Percentiles rank a stretch among this genome's conserved stretches.
phyloP scores from a whole-genome alignment of 2,329 filamentous ascomycete genomes.

The Zymoseptoria crescenta region DNA sequence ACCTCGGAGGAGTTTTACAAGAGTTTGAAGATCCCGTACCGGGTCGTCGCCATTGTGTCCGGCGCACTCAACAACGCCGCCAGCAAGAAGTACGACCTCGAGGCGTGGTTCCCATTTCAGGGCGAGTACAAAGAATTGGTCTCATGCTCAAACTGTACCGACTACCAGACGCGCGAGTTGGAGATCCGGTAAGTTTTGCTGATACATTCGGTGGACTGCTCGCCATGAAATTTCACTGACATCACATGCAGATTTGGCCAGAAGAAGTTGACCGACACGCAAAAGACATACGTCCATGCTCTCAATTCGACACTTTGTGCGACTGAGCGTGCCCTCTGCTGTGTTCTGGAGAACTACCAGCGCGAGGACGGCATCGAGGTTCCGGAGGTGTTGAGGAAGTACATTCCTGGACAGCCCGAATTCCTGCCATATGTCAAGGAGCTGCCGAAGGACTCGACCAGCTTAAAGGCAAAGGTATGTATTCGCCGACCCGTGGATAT shows the following conservation, averaged over 20 bases:
- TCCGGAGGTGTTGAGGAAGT: slow-evolving; percentile 77
- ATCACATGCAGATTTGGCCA: slow-evolving; percentile 52
- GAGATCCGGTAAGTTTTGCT: slow-evolving; percentile 61
- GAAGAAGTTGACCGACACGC: slow-evolving; percentile 75
- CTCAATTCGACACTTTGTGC: slow-evolving; percentile 86
- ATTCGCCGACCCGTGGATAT: background rate
- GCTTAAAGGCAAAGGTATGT: slow-evolving; percentile 43
- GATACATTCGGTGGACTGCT: background rate
- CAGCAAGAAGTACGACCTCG: slow-evolving; percentile 89
- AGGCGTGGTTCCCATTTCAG: slow-evolving; percentile 95
- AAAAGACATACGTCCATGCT: slow-evolving; percentile 92
- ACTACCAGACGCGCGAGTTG: slow-evolving; percentile 90
- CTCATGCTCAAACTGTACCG: slow-evolving; percentile 94
- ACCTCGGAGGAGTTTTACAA: slow-evolving; percentile 94
- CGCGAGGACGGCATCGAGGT: slow-evolving; percentile 75
- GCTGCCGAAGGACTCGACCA: slow-evolving; percentile 65
- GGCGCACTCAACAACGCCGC: slow-evolving; percentile 85
- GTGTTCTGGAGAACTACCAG: slow-evolving; percentile 94
- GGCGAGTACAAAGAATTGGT: slow-evolving; percentile 98
- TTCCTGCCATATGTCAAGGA: slow-evolving; percentile 87
- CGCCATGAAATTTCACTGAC: background rate
- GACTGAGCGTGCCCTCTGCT: slow-evolving; percentile 87
- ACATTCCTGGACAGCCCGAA: slow-evolving; percentile 79
- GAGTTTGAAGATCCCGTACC: slow-evolving; percentile 80
- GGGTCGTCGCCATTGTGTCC: slow-evolving; percentile 89